Percentiles rank a stretch among this genome's conserved stretches.
These are phyloP conservation scores for Penicillium odoratum DNA, from an alignment of 495 filamentous ascomycete genomes.

Conservation along the genomic window DNA sequence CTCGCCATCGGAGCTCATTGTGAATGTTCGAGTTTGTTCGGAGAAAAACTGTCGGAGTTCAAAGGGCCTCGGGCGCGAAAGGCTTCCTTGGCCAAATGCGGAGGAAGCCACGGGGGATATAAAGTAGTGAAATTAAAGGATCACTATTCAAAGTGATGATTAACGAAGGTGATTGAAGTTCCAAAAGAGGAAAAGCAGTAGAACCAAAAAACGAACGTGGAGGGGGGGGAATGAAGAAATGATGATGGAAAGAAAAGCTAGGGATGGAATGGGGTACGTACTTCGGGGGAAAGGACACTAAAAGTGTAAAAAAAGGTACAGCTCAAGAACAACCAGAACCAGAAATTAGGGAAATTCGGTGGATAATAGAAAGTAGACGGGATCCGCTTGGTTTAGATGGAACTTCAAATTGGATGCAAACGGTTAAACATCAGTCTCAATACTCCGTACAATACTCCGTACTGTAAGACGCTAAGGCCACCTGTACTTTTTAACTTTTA, in stretches of 20 bases:
- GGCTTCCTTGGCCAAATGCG: constrained; percentile 47
- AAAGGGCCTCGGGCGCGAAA: constrained; percentile 51
- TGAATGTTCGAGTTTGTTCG: constrained; percentile 45
- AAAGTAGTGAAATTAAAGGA: constrained; percentile 19
- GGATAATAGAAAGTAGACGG: constrained; percentile 1
- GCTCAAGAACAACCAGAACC: background rate
- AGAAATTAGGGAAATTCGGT: background rate
- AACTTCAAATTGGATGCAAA: background rate
- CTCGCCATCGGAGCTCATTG: constrained; percentile 69
- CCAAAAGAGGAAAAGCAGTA: constrained; percentile 18
- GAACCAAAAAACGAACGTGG: constrained; percentile 31
- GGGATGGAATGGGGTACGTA: constrained; percentile 23
- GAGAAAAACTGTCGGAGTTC: constrained; percentile 51
- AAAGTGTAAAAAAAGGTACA: background rate
- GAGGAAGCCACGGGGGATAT: constrained; percentile 47
- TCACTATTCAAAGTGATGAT: constrained; percentile 20
- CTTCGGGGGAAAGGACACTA: constrained; percentile 1
- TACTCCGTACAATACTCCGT: background rate
- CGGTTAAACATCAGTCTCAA: constrained; percentile 13
- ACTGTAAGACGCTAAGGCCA: constrained; percentile 16
- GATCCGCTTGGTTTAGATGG: background rate
- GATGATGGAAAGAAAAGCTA: constrained; percentile 21
- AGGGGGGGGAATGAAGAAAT: constrained; percentile 28
- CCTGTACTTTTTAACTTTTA: constrained; percentile 16
- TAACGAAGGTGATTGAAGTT: constrained; percentile 26